Evolutionary conservation across 2,329 filamentous ascomycete genomes (phyloP).

Genomic region (Aspergillus sp.): DNA sequence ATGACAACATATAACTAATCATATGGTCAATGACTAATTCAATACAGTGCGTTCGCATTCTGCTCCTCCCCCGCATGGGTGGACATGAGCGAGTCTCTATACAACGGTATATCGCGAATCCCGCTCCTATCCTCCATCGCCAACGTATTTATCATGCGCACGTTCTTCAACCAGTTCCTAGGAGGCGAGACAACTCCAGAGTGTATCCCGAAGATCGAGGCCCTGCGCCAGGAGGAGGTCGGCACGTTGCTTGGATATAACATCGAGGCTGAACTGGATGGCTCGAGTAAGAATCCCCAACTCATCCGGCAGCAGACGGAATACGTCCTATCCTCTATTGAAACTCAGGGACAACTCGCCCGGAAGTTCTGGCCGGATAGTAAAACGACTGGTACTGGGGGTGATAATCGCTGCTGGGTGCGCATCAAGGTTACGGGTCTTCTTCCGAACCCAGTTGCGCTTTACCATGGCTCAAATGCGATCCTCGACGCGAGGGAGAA

Average conservation of each 20-base stretch:
- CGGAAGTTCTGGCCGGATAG: neutral
- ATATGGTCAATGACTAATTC: no score
- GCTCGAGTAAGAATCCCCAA: neutral
- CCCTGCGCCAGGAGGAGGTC: neutral
- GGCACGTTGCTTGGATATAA: conserved; percentile 6
- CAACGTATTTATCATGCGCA: neutral
- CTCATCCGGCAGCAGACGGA: conserved; percentile 1
- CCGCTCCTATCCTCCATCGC: neutral
- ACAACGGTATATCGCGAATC: neutral
- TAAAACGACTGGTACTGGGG: neutral
- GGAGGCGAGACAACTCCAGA: neutral
- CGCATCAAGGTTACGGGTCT: conserved; percentile 8
- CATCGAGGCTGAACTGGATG: conserved; percentile 8
- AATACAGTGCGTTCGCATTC: conserved; percentile 1
- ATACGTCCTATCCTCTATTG: conserved; percentile 2
- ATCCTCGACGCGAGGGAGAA: neutral
- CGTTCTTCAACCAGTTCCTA: neutral
- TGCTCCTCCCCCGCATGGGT: conserved; percentile 9
- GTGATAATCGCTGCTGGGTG: conserved; percentile 10
- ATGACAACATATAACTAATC: no score
- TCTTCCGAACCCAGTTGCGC: neutral
- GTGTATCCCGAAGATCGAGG: neutral
- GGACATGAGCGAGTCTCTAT: conserved; percentile 2
- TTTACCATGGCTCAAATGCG: conserved; percentile 6
- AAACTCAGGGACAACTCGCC: neutral